These are phyloP conservation scores for Oryza punctata DNA, from an alignment of 176 grass and related monocot species.

Conservation along the genomic window DNA sequence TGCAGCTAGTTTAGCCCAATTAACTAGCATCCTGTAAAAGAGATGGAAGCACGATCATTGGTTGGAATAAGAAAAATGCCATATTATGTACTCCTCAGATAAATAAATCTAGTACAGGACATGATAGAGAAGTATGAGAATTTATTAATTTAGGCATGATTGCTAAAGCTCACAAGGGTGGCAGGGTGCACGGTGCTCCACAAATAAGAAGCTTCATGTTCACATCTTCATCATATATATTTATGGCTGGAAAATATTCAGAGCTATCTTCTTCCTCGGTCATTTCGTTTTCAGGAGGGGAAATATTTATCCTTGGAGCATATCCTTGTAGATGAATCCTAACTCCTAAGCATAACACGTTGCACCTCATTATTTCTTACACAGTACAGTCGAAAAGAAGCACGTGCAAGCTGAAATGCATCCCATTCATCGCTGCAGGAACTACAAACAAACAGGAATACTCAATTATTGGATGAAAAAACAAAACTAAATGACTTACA, in stretches of 20 bases:
- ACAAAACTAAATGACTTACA: constrained; percentile 7
- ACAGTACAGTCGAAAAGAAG: constrained; percentile 71
- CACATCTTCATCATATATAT: constrained; percentile 56
- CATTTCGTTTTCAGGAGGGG: constrained; percentile 31
- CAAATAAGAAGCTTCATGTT: constrained; percentile 45
- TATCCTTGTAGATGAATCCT: constrained; percentile 57
- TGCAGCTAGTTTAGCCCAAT: too few relatives aligned
- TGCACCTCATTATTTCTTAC: constrained; percentile 43
- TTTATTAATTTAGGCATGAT: too few relatives aligned
- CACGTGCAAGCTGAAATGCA: constrained; percentile 79
- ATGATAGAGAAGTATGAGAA: too few relatives aligned
- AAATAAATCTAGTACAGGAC: too few relatives aligned
- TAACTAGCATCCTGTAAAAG: too few relatives aligned
- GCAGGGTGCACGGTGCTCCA: constrained; percentile 5
- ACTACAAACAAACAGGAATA: constrained; percentile 47
- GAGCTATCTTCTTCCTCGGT: constrained; percentile 45
- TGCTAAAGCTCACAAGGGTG: not conserved
- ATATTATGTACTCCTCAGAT: too few relatives aligned
- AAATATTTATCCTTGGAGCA: constrained; percentile 60
- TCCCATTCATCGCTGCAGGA: constrained; percentile 72
- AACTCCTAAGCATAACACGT: constrained; percentile 41
- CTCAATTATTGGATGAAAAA: constrained; percentile 33
- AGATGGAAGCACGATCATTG: too few relatives aligned
- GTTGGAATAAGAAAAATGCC: too few relatives aligned
- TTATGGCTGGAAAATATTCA: constrained; percentile 48